A percentile compares a stretch with the other conserved stretches of the same genome.
phyloP scores from a whole-genome alignment of 2,329 filamentous ascomycete genomes.

The Blastomyces gilchristii region DNA sequence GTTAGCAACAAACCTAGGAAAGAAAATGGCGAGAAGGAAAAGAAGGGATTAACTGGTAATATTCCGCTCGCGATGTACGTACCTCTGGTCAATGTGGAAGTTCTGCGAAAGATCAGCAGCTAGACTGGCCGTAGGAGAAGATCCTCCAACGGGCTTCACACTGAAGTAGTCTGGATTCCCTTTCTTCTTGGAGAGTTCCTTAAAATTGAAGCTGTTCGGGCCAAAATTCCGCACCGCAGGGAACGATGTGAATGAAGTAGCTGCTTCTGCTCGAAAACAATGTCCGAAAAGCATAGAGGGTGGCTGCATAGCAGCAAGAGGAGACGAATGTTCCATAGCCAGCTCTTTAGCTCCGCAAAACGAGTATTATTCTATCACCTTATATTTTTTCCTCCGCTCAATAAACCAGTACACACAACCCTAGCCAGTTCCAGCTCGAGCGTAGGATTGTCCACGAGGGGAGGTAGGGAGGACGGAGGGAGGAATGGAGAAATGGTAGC shows the following conservation, averaged over 20 bases:
- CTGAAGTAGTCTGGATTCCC: slow-evolving; percentile 68
- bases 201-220: slow-evolving; percentile 63
- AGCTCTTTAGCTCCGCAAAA: neutral
- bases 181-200: slow-evolving; percentile 61
- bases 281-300: slow-evolving; percentile 51
- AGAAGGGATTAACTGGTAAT: neutral
- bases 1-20: slow-evolving; percentile 8
- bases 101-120: slow-evolving; percentile 94
- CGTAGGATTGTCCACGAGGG: slow-evolving; percentile 2
- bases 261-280: slow-evolving; percentile 51
- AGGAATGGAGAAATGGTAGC: slow-evolving; percentile 1
- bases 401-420: slow-evolving; percentile 6
- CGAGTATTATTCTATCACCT: neutral
- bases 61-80: slow-evolving; percentile 27
- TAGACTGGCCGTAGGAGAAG: slow-evolving; percentile 81
- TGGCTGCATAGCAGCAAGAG: slow-evolving; percentile 84
- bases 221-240: slow-evolving; percentile 47
- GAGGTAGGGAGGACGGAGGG: neutral
- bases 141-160: slow-evolving; percentile 65
- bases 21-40: slow-evolving; percentile 20
- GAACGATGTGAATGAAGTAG: slow-evolving; percentile 44
- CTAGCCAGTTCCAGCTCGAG: slow-evolving; percentile 1
- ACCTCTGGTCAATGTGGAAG: slow-evolving; percentile 94
- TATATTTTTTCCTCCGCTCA: slow-evolving; percentile 1
- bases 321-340: slow-evolving; percentile 84